Base-by-base conservation (phyloP, 2,329 filamentous ascomycete species). In the Venturia pyrina region DNA sequence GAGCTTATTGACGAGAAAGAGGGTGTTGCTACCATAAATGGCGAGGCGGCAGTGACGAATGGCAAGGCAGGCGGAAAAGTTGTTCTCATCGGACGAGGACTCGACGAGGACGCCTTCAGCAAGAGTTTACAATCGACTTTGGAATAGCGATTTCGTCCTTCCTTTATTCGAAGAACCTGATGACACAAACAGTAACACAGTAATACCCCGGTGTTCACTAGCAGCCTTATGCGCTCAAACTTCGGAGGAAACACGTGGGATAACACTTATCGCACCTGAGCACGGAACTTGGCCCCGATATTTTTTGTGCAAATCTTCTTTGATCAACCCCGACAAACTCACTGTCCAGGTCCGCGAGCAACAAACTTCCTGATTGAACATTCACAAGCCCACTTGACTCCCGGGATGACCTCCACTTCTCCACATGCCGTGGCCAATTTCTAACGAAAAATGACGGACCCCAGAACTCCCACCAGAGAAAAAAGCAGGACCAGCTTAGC, bases 1-100 rank as follows among this genome's bases (percentile, higher is more conserved):
- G 95, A 99, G 72, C 89, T 98, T 32, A 85, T 91, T 32, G 91
- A 96, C 69, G 79, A 64, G 7, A 64, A 24, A 19, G 69, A 71
- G 7, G 43, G 17, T n/a, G 48, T 17, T 11, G 41, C 34, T 44
- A 10, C 44, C 17, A 28, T 13, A 32, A 65, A 32, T 11, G 50
- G 28, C 21, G 63, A 62, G 32, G 56, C 21, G 15, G 19, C 41
- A 2, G 57, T 6, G 3, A 32, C 11, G 2, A 48, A 32, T 21
- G 2, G 19, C 19, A 46, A 17, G 21, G 17, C 21, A 34, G 60
- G 13, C 40, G 66, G 66, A 24, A 68, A 68, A 48, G 4, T 68
- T 11, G 62, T 68, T 11, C 62, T 68, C 6, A 68, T 68, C n/a
- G 67, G 67, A 17, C 32, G 66, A n/a, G 67, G 67, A 43, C 62